phyloP scores from a whole-genome alignment of 768 basidiomycete genomes.

The Suillus plorans region DNA sequence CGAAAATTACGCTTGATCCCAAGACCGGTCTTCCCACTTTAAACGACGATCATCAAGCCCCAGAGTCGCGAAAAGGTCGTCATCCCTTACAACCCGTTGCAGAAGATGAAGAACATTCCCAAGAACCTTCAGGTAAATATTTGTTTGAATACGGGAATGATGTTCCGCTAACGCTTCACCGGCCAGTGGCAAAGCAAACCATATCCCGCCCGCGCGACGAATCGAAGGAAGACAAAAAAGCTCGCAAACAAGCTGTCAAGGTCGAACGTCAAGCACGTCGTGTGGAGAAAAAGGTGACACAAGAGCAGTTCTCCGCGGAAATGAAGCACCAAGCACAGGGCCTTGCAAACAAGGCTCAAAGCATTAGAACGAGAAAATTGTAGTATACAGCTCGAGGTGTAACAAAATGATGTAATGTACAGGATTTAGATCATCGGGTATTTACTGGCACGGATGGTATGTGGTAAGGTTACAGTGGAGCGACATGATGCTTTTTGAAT shows the following conservation, averaged over 20 bases:
- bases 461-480: slow-evolving; percentile 2
- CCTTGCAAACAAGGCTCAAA: slow-evolving; percentile 44
- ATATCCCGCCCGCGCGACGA: slow-evolving; percentile 75
- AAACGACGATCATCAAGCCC: slow-evolving; percentile 16
- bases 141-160: neutral
- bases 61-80: neutral
- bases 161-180: slow-evolving; percentile 5
- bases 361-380: slow-evolving; percentile 21
- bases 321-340: slow-evolving; percentile 56
- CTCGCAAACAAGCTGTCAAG: slow-evolving; percentile 70
- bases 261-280: slow-evolving; percentile 63
- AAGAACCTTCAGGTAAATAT: neutral
- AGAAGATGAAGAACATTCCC: slow-evolving; percentile 30
- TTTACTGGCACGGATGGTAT: slow-evolving; percentile 3
- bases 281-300: slow-evolving; percentile 63
- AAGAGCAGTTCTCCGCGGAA: slow-evolving; percentile 63
- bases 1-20: slow-evolving; percentile 71
- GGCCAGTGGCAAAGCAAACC: slow-evolving; percentile 39
- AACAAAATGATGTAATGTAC: slow-evolving; percentile 4
- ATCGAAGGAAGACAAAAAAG: slow-evolving; percentile 69
- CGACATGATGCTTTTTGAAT: slow-evolving; percentile 1
- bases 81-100: slow-evolving; percentile 16
- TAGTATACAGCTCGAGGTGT: slow-evolving; percentile 9
- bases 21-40: slow-evolving; percentile 76
- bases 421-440: slow-evolving; percentile 3